A percentile compares a stretch with the other conserved stretches of the same genome.
Evolutionary conservation across 2,329 filamentous ascomycete genomes (phyloP).

Genomic region (Arthrobotrys sinensis): DNA sequence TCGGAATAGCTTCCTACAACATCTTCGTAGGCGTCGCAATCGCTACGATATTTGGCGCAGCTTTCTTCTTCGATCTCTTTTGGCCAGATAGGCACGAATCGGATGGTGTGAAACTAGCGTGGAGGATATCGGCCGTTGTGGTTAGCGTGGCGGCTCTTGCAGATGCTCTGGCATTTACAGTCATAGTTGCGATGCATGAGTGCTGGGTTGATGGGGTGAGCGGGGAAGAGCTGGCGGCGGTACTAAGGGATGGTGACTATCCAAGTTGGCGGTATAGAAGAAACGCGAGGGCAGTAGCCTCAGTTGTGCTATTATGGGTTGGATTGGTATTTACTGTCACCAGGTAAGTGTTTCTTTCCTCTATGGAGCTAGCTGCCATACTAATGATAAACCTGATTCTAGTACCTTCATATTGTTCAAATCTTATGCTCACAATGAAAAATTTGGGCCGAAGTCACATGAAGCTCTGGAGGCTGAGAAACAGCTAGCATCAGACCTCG

Average conservation of each 20-base stretch:
- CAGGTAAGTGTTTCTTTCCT: conserved; percentile 66
- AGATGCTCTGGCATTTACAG: conserved; percentile 71
- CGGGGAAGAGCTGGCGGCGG: conserved; percentile 5
- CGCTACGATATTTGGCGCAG: conserved; percentile 74
- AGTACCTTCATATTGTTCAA: conserved; percentile 67
- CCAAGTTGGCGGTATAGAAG: conserved; percentile 69
- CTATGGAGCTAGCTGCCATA: conserved; percentile 6
- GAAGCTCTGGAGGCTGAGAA: conserved; percentile 29
- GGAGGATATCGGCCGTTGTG: conserved; percentile 72
- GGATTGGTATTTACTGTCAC: conserved; percentile 71
- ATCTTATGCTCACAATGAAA: conserved; percentile 66
- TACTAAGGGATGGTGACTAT: conserved; percentile 64
- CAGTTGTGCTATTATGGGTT: conserved; percentile 72
- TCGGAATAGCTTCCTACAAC: conserved; percentile 74
- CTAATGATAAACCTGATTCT: conserved; percentile 4
- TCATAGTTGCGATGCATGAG: conserved; percentile 70
- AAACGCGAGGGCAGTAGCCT: conserved; percentile 71
- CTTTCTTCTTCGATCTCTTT: conserved; percentile 76
- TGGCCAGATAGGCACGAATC: conserved; percentile 74
- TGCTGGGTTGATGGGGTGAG: conserved; percentile 69
- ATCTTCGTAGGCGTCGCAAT: conserved; percentile 74
- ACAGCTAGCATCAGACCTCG: conserved; percentile 48
- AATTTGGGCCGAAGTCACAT: conserved; percentile 64
- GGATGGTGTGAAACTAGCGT: conserved; percentile 71
- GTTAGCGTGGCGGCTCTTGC: conserved; percentile 70